Percentiles rank a stretch among this genome's conserved stretches.
Conservation (phyloP, 495 filamentous ascomycete genomes). For the Chaetomium cochliodes region DNA sequence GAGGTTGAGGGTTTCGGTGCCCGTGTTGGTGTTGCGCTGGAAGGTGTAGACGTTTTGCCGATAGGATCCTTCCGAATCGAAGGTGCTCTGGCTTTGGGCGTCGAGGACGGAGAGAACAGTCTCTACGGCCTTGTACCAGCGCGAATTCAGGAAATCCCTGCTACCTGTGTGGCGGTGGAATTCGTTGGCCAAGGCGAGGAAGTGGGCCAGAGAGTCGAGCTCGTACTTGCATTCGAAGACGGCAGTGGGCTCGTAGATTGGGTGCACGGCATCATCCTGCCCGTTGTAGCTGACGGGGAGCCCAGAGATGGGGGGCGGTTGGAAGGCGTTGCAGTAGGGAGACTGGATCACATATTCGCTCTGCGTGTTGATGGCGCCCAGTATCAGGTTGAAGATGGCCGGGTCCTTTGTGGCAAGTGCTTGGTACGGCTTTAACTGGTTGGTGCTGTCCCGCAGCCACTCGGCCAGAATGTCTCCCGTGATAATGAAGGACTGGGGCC, state of each 20-base stretch:
- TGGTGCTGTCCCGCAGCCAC: constrained; percentile 96
- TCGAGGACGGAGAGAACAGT: constrained; percentile 71
- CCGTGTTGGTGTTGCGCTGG: constrained; percentile 70
- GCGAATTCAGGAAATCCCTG: constrained; percentile 68
- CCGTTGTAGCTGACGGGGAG: constrained; percentile 67
- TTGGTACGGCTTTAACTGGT: constrained; percentile 91
- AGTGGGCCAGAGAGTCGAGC: constrained; percentile 90
- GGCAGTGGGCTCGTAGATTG: constrained; percentile 72
- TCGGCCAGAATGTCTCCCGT: constrained; percentile 99
- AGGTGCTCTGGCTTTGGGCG: constrained; percentile 76
- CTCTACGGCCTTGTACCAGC: constrained; percentile 79
- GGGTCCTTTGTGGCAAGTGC: constrained; percentile 75
- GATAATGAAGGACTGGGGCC: constrained; percentile 89
- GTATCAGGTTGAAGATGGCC: constrained; percentile 70
- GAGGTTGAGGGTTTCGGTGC: constrained; percentile 88
- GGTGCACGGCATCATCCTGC: constrained; percentile 81
- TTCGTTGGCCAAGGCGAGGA: constrained; percentile 80
- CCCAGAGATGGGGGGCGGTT: constrained; percentile 81
- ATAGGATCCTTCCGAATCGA: constrained; percentile 63
- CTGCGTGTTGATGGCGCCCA: constrained; percentile 96
- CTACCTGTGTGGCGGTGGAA: constrained; percentile 80
- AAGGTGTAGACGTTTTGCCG: constrained; percentile 81
- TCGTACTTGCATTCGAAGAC: constrained; percentile 99
- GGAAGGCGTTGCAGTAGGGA: constrained; percentile 98
- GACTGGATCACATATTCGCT: constrained; percentile 89